phyloP scores from a whole-genome alignment of 768 basidiomycete genomes.

The Chalciporus piperatus region DNA sequence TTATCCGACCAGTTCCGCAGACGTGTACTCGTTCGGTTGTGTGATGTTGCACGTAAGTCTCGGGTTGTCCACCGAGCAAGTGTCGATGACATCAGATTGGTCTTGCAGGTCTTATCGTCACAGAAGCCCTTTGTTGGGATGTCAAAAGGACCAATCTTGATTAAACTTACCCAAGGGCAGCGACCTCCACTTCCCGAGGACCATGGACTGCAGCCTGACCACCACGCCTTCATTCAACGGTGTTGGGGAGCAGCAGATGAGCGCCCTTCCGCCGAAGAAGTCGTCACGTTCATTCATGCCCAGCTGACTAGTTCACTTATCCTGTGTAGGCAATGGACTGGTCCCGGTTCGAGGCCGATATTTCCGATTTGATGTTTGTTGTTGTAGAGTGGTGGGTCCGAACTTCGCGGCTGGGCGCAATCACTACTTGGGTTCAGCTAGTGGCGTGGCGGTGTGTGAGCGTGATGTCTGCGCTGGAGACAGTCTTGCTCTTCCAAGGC shows the following conservation, averaged over 20 bases:
- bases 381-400: neutral
- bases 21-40: slow-evolving; percentile 21
- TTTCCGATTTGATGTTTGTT: neutral
- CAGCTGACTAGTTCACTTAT: neutral
- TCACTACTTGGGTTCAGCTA: too few species aligned
- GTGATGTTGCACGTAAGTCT: slow-evolving; percentile 20
- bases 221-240: slow-evolving; percentile 2
- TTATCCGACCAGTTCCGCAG: slow-evolving; percentile 1
- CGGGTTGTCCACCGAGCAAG: too few species aligned
- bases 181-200: neutral
- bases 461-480: too few species aligned
- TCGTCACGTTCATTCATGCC: neutral
- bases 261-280: neutral
- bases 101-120: neutral
- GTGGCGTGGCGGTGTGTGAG: too few species aligned
- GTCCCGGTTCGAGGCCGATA: neutral
- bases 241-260: slow-evolving; percentile 2
- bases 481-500: too few species aligned
- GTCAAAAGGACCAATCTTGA: slow-evolving; percentile 1
- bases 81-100: too few species aligned
- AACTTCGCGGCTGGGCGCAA: too few species aligned
- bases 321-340: neutral
- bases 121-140: neutral
- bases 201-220: neutral
- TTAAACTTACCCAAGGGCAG: neutral